Conservation (phyloP, 768 basidiomycete species). For the Sporobolomyces roseus region DNA sequence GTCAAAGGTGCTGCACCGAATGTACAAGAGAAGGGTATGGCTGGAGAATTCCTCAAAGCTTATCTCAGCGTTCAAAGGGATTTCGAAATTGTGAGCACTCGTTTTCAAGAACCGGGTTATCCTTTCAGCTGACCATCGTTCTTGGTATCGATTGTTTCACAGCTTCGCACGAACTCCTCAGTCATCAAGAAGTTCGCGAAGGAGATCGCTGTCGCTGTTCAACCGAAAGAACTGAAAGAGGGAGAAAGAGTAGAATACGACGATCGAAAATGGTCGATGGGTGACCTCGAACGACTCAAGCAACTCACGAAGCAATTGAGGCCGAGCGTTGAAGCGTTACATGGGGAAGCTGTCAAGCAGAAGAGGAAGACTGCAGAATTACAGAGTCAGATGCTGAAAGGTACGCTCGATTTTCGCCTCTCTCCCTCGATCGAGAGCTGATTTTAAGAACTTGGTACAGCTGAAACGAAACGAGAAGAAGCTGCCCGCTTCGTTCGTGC, state of each 20-base stretch:
- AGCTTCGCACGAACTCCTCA: slow-evolving; percentile 24
- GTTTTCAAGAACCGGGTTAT: too few species aligned
- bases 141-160: not conserved
- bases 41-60: slow-evolving; percentile 43
- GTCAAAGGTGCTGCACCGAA: not conserved
- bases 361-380: slow-evolving; percentile 31
- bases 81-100: slow-evolving; percentile 38
- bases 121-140: too few species aligned
- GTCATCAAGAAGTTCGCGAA: slow-evolving; percentile 14
- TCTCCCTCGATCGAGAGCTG: slow-evolving; percentile 12
- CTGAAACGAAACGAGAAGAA: slow-evolving; percentile 76
- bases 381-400: slow-evolving; percentile 34
- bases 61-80: slow-evolving; percentile 37
- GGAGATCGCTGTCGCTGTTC: too few species aligned
- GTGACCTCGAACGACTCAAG: slow-evolving; percentile 27
- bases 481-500: slow-evolving; percentile 74
- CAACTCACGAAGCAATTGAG: slow-evolving; percentile 18
- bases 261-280: slow-evolving; percentile 28
- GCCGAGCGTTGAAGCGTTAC: slow-evolving; percentile 23
- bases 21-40: slow-evolving; percentile 43
- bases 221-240: too few species aligned
- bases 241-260: slow-evolving; percentile 17
- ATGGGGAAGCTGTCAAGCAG: slow-evolving; percentile 23
- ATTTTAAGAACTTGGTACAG: slow-evolving; percentile 50
- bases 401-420: not conserved